Conservation (phyloP, 2,329 filamentous ascomycete genomes). For the Stenocarpella maydis region DNA sequence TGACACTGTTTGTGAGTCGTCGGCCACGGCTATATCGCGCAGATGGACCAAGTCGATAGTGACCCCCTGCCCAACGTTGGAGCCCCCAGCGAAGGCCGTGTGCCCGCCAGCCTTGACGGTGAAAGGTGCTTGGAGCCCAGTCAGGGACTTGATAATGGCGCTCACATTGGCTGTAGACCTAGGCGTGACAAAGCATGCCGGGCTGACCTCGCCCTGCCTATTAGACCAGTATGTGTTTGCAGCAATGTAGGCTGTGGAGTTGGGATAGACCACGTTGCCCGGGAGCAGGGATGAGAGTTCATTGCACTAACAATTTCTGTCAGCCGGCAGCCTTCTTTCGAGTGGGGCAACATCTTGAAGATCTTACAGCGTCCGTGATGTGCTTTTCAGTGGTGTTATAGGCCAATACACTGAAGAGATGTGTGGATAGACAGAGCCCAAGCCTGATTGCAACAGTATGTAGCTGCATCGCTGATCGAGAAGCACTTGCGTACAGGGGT, state of each 20-base stretch:
- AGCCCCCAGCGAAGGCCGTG: constrained; percentile 13
- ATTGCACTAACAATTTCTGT: background rate
- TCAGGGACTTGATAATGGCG: constrained; percentile 3
- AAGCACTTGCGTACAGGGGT: background rate
- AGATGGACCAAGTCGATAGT: constrained; percentile 17
- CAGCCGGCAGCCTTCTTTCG: background rate
- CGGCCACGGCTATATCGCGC: constrained; percentile 40
- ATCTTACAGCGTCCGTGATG: background rate
- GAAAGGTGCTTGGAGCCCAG: constrained; percentile 31
- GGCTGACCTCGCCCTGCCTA: constrained; percentile 39
- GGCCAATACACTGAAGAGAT: background rate
- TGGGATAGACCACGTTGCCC: constrained; percentile 37
- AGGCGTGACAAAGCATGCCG: constrained; percentile 13
- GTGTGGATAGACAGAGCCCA: background rate
- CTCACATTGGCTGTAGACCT: constrained; percentile 5
- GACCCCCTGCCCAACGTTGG: constrained; percentile 19
- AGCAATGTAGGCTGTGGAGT: constrained; percentile 37
- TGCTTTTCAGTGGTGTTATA: background rate
- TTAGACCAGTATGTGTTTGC: constrained; percentile 45
- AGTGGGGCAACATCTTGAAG: background rate
- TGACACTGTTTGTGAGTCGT: constrained; percentile 46
- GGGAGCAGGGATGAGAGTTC: constrained; percentile 36
- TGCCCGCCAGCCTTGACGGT: constrained; percentile 26
- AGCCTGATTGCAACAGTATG: background rate
- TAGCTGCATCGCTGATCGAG: background rate